Evolutionary conservation across 768 basidiomycete species (phyloP), one percentile per base, ranked within the genome.

Genomic region (Psilocybe sp.): DNA sequence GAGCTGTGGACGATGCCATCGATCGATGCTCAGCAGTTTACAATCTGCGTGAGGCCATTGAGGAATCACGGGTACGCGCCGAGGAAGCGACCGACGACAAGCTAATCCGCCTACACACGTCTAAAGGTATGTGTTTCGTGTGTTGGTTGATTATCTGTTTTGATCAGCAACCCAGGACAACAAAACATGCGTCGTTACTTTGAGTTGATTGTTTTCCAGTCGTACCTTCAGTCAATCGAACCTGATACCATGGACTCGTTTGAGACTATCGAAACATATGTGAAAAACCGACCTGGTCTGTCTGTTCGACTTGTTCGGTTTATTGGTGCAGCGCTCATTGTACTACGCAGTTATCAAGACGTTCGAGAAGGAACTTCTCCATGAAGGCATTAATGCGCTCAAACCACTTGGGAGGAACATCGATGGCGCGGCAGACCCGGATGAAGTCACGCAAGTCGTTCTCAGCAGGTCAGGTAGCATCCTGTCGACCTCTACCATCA

Each of bases 381-480:
- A 77, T 14, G 87, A 93, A n/a, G 86, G 86, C 3, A 65, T 90
- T 43, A 78, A 89, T 50, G 85, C 87, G 0, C 67, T 99, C 46
- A 87, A 85, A 50, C 95, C 94, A 2, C 74, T 98, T 8, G 85
- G 88, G 55, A 79, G 89, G 15, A 81, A 85, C 40, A 72, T 78
- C 37, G 79, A 85, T 44, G 86, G 84, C 16, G 77, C 87, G 43
- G 89, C 90, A 2, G 78, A 90, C 52, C 91, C 92, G 0, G 97
- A 98, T 57, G 97, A 98, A 71, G 94, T 93, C 32, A 82, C 85
- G 7, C 79, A 86, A 53, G 79, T 96, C 3, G 95, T 99, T 31
- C 76, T 82, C 34, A 89, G 87, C 57, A 83, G 97, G 36, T 78
- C 81, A 8, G 97, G 97, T 8, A 81, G 78, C 53, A 89, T 98